Evolutionary conservation across 768 basidiomycete genomes (phyloP).

Genomic region (Antrodiella citrinella): DNA sequence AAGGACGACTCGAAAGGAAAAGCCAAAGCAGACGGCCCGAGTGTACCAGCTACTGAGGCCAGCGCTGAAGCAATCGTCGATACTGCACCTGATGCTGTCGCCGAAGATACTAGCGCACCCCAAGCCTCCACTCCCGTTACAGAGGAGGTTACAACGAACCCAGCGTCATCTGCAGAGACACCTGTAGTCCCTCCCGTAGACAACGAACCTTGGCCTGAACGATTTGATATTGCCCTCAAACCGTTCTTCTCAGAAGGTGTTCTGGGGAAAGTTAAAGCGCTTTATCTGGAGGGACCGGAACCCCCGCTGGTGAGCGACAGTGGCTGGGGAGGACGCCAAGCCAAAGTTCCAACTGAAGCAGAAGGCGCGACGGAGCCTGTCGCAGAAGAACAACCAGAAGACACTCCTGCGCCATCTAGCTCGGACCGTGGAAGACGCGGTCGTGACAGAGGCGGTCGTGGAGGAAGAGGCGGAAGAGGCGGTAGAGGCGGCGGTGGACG

Average conservation of each 20-base stretch:
- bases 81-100: conserved; percentile 1
- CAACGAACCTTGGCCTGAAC: conserved; percentile 57
- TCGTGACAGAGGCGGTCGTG: conserved; percentile 31
- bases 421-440: conserved; percentile 30
- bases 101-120: background rate
- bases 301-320: conserved; percentile 65
- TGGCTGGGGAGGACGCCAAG: conserved; percentile 58
- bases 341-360: conserved; percentile 24
- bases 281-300: conserved; percentile 77
- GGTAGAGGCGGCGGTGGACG: conserved; percentile 35
- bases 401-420: conserved; percentile 5
- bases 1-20: conserved; percentile 20
- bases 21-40: conserved; percentile 10
- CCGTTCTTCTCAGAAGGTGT: conserved; percentile 57
- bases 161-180: conserved; percentile 1
- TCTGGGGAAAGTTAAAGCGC: conserved; percentile 55
- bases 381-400: conserved; percentile 18
- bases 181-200: conserved; percentile 1
- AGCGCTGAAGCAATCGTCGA: background rate
- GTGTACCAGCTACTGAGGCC: background rate
- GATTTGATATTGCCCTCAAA: conserved; percentile 45
- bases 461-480: conserved; percentile 39
- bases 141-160: conserved; percentile 7
- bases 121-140: background rate
- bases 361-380: conserved; percentile 11